Conservation (phyloP, 1,139 yeast species). For the Sugiyamaella castrensis region DNA sequence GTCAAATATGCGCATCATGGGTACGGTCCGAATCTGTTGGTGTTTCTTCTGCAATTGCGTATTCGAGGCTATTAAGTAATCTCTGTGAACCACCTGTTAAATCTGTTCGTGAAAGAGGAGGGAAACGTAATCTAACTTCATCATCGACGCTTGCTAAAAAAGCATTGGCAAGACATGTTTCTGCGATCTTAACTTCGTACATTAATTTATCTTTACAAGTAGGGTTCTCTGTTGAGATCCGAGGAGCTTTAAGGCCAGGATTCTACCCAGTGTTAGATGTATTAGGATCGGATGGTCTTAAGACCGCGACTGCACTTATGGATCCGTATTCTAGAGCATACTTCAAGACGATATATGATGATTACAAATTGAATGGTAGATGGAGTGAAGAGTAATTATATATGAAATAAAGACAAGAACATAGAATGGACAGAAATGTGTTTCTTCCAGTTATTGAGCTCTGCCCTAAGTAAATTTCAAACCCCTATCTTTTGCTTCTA, state of each 20-base stretch:
- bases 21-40: constrained; percentile 10
- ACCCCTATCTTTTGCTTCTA: too few relatives aligned
- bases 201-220: constrained; percentile 50
- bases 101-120: constrained; percentile 31
- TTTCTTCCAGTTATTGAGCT: too few relatives aligned
- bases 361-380: constrained; percentile 74
- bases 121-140: constrained; percentile 48
- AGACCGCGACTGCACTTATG: constrained; percentile 61
- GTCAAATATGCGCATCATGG: constrained; percentile 13
- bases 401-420: too few relatives aligned
- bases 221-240: constrained; percentile 48
- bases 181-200: constrained; percentile 55
- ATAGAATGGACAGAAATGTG: too few relatives aligned
- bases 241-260: constrained; percentile 54
- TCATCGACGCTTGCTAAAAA: constrained; percentile 54
- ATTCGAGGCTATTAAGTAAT: constrained; percentile 59
- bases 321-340: constrained; percentile 70
- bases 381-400: constrained; percentile 57
- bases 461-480: too few relatives aligned
- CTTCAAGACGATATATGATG: constrained; percentile 64
- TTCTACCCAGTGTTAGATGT: constrained; percentile 66
- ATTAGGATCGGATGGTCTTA: constrained; percentile 63
- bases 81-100: constrained; percentile 65
- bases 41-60: constrained; percentile 42
- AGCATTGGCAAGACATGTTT: constrained; percentile 60